A percentile compares a stretch with the other conserved stretches of the same genome.
These are phyloP conservation scores for Aspergillus pseudoglaucus DNA, from an alignment of 2,329 filamentous ascomycete species.

Conservation along the genomic window DNA sequence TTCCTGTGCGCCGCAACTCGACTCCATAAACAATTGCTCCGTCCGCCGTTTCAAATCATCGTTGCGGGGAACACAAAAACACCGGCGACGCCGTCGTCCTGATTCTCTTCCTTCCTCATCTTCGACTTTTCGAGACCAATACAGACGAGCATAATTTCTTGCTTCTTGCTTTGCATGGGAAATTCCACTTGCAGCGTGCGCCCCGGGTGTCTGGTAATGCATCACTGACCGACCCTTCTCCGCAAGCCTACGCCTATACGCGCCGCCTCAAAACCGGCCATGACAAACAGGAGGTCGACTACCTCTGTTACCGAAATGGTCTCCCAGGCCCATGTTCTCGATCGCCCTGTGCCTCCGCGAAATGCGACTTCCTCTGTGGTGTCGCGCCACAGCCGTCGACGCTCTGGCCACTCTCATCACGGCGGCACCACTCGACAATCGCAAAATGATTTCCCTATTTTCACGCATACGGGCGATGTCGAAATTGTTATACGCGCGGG, in stretches of 20 bases:
- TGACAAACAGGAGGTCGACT: constrained; percentile 11
- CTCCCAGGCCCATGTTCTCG: constrained; percentile 41
- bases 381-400: constrained; percentile 60
- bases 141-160: background rate
- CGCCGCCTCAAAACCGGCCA: constrained; percentile 6
- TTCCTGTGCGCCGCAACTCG: background rate
- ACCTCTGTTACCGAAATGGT: constrained; percentile 22
- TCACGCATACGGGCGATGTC: constrained; percentile 84
- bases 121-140: background rate
- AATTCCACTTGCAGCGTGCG: constrained; percentile 2
- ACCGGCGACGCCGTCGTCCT: background rate
- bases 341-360: constrained; percentile 53
- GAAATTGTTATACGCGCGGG: constrained; percentile 73
- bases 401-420: constrained; percentile 74
- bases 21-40: background rate
- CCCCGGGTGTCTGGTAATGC: constrained; percentile 1
- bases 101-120: background rate
- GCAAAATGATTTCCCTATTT: constrained; percentile 89
- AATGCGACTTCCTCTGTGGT: constrained; percentile 56
- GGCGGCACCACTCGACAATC: constrained; percentile 63
- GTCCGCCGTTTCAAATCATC: background rate
- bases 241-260: background rate
- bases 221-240: background rate
- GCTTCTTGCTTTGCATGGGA: background rate
- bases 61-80: constrained; percentile 2